Conservation (phyloP, 2,329 filamentous ascomycete species). For the Penicillium decumbens region DNA sequence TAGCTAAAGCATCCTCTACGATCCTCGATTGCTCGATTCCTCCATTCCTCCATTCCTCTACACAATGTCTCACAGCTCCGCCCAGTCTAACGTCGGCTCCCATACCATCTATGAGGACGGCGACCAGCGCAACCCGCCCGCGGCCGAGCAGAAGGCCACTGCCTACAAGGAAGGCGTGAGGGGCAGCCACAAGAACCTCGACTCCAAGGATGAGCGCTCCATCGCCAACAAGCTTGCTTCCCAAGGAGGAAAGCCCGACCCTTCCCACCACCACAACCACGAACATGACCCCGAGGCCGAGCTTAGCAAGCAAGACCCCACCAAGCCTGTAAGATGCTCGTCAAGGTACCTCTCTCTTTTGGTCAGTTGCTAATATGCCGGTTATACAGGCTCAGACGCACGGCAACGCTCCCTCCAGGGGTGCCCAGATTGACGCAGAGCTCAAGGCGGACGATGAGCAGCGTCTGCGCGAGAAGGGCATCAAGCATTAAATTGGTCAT, state of each 20-base stretch:
- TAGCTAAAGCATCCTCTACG: background rate
- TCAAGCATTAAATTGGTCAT: constrained; percentile 27
- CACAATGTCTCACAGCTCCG: constrained; percentile 38
- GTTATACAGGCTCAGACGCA: constrained; percentile 40
- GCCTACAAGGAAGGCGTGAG: constrained; percentile 67
- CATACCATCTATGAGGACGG: constrained; percentile 65
- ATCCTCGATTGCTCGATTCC: background rate
- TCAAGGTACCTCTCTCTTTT: background rate
- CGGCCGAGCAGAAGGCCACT: constrained; percentile 51
- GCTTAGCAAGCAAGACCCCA: constrained; percentile 42
- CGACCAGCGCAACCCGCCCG: constrained; percentile 65
- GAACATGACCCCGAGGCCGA: constrained; percentile 34
- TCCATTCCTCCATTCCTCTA: constrained; percentile 13
- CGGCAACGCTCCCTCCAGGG: constrained; percentile 46
- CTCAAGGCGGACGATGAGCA: constrained; percentile 43
- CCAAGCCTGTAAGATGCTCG: constrained; percentile 35
- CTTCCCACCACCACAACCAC: constrained; percentile 25
- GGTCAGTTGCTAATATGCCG: constrained; percentile 6
- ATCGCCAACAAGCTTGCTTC: constrained; percentile 44
- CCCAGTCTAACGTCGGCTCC: constrained; percentile 63
- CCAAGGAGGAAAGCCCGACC: constrained; percentile 29
- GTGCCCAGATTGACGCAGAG: constrained; percentile 46
- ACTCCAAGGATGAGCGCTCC: constrained; percentile 56
- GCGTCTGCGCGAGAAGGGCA: constrained; percentile 43
- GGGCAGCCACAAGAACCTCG: constrained; percentile 63